Conservation (phyloP, 2,329 filamentous ascomycete species). For the Zymoseptoria passerinii region DNA sequence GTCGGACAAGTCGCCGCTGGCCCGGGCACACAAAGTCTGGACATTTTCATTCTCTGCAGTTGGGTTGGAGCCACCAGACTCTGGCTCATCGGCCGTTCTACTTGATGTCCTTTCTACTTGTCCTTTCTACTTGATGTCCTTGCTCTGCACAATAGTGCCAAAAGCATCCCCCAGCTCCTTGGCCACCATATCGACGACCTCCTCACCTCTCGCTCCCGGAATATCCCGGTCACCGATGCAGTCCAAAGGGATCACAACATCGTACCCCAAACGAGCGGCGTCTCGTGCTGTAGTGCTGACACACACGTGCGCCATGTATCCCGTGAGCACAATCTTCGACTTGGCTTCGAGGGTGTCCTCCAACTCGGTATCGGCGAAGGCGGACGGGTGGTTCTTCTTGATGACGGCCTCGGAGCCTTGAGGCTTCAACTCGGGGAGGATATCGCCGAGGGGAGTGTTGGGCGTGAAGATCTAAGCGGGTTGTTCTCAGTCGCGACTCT, state of each 20-base stretch:
- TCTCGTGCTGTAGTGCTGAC: slow-evolving; percentile 55
- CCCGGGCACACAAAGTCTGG: not conserved
- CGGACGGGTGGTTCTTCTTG: slow-evolving; percentile 49
- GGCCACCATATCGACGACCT: slow-evolving; percentile 47
- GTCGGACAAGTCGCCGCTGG: not conserved
- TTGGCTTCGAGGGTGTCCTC: slow-evolving; percentile 45
- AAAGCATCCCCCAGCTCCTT: slow-evolving; percentile 56
- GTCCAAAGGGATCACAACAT: slow-evolving; percentile 54
- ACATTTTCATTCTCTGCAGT: not conserved
- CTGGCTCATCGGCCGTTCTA: slow-evolving; percentile 10
- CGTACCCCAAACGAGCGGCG: slow-evolving; percentile 53
- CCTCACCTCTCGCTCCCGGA: slow-evolving; percentile 50
- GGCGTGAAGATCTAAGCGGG: slow-evolving; percentile 66
- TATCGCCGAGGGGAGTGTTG: slow-evolving; percentile 49
- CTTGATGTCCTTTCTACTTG: slow-evolving; percentile 42
- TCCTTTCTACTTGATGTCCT: slow-evolving; percentile 39
- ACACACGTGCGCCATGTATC: slow-evolving; percentile 61
- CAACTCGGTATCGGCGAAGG: slow-evolving; percentile 54
- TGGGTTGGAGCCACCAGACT: not conserved
- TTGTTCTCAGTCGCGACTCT: too few species aligned
- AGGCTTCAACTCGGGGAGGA: slow-evolving; percentile 53
- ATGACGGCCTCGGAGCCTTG: slow-evolving; percentile 49
- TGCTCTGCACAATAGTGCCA: slow-evolving; percentile 49
- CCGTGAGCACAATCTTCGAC: slow-evolving; percentile 53
- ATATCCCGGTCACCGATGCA: slow-evolving; percentile 60